phyloP scores from a whole-genome alignment of 192 early-diverging fungal genomes.

The Backusella parvicylindrica region DNA sequence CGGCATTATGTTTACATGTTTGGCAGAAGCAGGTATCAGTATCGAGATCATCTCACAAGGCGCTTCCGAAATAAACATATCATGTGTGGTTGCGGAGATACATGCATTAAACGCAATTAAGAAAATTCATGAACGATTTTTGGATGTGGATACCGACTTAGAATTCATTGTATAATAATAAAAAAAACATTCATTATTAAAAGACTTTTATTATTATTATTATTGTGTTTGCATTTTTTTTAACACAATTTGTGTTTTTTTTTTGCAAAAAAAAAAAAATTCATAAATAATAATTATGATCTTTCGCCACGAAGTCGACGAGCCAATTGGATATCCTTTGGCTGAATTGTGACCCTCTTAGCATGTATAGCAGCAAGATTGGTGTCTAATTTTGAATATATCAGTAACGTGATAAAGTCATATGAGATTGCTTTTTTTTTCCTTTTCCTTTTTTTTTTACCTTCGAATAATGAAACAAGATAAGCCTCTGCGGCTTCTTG shows the following conservation, averaged over 20 bases:
- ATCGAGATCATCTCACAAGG: slow-evolving; percentile 97
- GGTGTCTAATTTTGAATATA: slow-evolving; percentile 67
- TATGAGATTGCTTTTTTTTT: background rate
- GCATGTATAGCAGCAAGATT: slow-evolving; percentile 97
- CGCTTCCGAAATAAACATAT: slow-evolving; percentile 93
- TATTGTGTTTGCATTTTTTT: background rate
- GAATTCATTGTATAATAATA: background rate
- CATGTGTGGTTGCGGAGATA: slow-evolving; percentile 76
- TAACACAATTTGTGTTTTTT: background rate
- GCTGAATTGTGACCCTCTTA: slow-evolving; percentile 99
- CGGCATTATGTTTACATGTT: slow-evolving; percentile 78
- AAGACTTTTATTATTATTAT: background rate
- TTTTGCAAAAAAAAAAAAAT: too few species aligned
- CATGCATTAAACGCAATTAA: slow-evolving; percentile 61
- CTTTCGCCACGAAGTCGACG: slow-evolving; percentile 93
- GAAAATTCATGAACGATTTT: slow-evolving; percentile 72
- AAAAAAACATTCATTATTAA: too few species aligned
- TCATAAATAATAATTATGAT: slow-evolving; percentile 49
- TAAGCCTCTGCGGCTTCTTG: slow-evolving; percentile 99
- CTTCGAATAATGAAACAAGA: slow-evolving; percentile 67
- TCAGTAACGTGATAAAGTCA: background rate
- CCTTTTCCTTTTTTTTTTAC: background rate
- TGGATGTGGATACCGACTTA: slow-evolving; percentile 23
- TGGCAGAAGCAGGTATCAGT: slow-evolving; percentile 76
- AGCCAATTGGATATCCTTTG: slow-evolving; percentile 99